Conservation (phyloP, 805 yeast genomes). For the Cyberlindnera subsufficiens region DNA sequence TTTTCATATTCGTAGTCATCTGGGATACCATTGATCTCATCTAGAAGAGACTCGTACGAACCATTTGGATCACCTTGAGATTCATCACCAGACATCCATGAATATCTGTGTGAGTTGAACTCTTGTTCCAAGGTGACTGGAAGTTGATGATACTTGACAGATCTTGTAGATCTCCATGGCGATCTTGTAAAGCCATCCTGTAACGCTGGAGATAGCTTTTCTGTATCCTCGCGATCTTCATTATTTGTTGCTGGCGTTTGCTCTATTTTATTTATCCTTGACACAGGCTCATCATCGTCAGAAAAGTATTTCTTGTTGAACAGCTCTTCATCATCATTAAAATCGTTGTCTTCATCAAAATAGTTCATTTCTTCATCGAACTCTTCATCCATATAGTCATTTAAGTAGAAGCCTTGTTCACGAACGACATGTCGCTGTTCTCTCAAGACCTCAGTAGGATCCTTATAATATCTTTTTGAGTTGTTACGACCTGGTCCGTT, state of each 20-base stretch:
- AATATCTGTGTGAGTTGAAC: conserved; percentile 18
- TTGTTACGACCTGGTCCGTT: conserved; percentile 43
- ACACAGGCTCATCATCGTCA: conserved; percentile 18
- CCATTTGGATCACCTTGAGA: conserved; percentile 12
- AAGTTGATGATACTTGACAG: conserved; percentile 34
- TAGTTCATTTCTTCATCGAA: conserved; percentile 37
- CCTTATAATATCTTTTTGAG: conserved; percentile 47
- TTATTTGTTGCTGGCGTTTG: neutral
- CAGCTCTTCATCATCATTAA: conserved; percentile 29
- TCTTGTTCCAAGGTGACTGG: conserved; percentile 32
- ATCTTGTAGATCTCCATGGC: conserved; percentile 2
- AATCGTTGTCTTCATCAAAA: conserved; percentile 29
- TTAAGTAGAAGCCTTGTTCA: conserved; percentile 29
- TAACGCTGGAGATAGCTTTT: neutral
- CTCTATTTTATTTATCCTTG: neutral
- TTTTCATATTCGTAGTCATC: conserved; percentile 30
- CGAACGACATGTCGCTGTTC: conserved; percentile 18
- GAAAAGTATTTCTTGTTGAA: conserved; percentile 22
- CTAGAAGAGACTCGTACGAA: conserved; percentile 37
- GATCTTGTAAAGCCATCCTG: no score
- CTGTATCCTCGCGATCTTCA: neutral
- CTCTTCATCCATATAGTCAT: conserved; percentile 32
- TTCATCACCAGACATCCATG: conserved; percentile 24
- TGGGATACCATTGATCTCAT: conserved; percentile 46
- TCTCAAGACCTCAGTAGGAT: conserved; percentile 15